phyloP scores from a whole-genome alignment of 2,329 filamentous ascomycete species.

The Scolecobasidium constrictum region DNA sequence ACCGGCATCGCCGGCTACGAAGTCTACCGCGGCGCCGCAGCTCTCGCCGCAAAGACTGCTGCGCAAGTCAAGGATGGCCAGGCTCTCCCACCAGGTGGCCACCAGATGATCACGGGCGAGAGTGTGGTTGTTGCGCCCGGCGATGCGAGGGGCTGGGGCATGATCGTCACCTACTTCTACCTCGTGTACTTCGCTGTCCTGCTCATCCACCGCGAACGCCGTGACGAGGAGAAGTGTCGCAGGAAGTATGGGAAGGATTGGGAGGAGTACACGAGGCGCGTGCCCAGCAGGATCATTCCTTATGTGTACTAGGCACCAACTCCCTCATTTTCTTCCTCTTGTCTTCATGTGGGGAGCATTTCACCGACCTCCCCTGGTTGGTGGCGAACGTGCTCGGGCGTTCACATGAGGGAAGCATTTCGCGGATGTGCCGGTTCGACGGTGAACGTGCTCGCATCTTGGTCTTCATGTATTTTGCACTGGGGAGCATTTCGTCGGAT shows the following conservation, averaged over 20 bases:
- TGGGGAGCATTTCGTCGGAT: too few species aligned
- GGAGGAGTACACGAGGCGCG: constrained; percentile 75
- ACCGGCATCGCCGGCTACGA: constrained; percentile 72
- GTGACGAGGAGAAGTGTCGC: constrained; percentile 85
- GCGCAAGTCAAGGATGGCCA: constrained; percentile 30
- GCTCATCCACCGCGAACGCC: constrained; percentile 71
- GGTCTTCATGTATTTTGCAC: too few species aligned
- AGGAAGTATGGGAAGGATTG: constrained; percentile 90
- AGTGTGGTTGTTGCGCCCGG: constrained; percentile 59
- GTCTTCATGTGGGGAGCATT: too few species aligned
- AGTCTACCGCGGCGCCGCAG: constrained; percentile 13
- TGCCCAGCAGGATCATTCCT: constrained; percentile 73
- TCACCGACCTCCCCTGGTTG: too few species aligned
- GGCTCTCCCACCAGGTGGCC: constrained; percentile 29
- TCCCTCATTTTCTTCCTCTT: too few species aligned
- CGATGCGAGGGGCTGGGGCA: constrained; percentile 69
- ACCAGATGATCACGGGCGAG: constrained; percentile 41
- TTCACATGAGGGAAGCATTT: too few species aligned
- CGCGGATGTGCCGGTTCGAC: too few species aligned
- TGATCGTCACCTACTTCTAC: constrained; percentile 90
- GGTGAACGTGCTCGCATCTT: too few species aligned
- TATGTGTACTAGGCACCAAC: constrained; percentile 71
- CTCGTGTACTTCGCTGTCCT: constrained; percentile 82
- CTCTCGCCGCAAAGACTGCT: constrained; percentile 43
- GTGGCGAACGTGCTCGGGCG: too few species aligned